Base-by-base conservation (phyloP, 2,329 filamentous ascomycete genomes). In the Paradendryphiella salina region DNA sequence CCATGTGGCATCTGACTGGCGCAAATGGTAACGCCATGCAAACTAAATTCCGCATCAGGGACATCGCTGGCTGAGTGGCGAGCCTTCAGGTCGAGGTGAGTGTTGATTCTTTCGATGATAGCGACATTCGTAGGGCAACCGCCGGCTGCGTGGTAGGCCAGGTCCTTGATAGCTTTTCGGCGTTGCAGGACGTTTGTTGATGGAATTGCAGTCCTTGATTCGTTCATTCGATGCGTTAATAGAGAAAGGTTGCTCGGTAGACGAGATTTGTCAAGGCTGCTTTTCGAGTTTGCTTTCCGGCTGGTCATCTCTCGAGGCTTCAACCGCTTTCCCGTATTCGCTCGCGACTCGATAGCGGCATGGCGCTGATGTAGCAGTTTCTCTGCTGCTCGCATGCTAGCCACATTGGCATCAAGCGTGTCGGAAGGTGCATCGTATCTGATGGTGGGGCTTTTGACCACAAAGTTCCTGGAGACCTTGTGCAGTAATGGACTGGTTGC, bases 301-400 rank as follows among this genome's bases (percentile, higher is more conserved):
- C n/a, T 29, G 8, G 32, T 6, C 2, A n/a, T 39, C 11, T 17
- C 44, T 3, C 23, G 11, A 18, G 44, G 26, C 11, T 40, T 33
- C 3, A 34, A 6, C 4, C 28, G 35, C 14, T 39, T 38, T 3
- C 39, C 4, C 10, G 37, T 42, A 5, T 46, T 44, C 2, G 38
- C 21, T 11, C 39, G 38, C 17, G 34, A 32, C 21, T 46, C 46
- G 9, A 56, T 50, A 3, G 31, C 46, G 17, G 49, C 34, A 26
- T 55, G 52, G 28, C 44, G 48, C 18, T 48, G 42, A 5, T 40
- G 23, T 8, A 54, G 31, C 15, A 54, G 26, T 35, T 44, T 44
- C 15, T 54, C 52, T 18, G 52, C 52, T 2, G 44, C 43, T 3
- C 34, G 43, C 29, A 51, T 38, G 15, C 13, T 39, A 3, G 18